Evolutionary conservation across 1,284 basidiomycete species (phyloP).

Genomic region (Nidula niveotomentosa): DNA sequence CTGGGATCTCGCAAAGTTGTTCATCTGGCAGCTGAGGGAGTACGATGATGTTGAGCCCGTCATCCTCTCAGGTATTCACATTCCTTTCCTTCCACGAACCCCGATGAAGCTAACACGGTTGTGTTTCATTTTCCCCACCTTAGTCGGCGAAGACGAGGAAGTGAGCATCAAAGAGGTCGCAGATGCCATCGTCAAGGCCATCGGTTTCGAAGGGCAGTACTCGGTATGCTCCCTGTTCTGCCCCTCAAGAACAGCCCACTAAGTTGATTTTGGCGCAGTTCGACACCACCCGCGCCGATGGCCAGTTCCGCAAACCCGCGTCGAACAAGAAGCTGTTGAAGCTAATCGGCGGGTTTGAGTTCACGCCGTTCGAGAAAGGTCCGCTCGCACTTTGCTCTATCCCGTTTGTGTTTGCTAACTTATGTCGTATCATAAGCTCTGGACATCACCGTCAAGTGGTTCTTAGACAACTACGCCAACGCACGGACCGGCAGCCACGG

Average conservation of each 20-base stretch:
- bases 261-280: slow-evolving; percentile 36
- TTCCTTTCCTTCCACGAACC: not conserved
- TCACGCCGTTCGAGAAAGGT: slow-evolving; percentile 85
- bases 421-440: too few species aligned
- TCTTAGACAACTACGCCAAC: slow-evolving; percentile 69
- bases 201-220: slow-evolving; percentile 76
- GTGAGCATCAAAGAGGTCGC: slow-evolving; percentile 85
- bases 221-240: slow-evolving; percentile 36
- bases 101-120: too few species aligned
- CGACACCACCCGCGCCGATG: slow-evolving; percentile 72
- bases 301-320: slow-evolving; percentile 93
- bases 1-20: slow-evolving; percentile 87
- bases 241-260: not conserved
- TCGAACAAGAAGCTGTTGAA: slow-evolving; percentile 81
- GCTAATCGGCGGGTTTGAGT: slow-evolving; percentile 74
- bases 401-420: slow-evolving; percentile 2
- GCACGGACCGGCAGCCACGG: slow-evolving; percentile 50
- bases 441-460: slow-evolving; percentile 75
- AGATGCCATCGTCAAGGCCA: slow-evolving; percentile 79
- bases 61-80: slow-evolving; percentile 73
- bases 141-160: slow-evolving; percentile 88
- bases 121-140: slow-evolving; percentile 1
- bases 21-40: slow-evolving; percentile 89
- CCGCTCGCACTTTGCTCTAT: not conserved
- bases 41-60: slow-evolving; percentile 89